These are phyloP conservation scores for Schoenoplectus tabernaemontani DNA, from an alignment of 202 grass and related monocot species.

Conservation along the genomic window DNA sequence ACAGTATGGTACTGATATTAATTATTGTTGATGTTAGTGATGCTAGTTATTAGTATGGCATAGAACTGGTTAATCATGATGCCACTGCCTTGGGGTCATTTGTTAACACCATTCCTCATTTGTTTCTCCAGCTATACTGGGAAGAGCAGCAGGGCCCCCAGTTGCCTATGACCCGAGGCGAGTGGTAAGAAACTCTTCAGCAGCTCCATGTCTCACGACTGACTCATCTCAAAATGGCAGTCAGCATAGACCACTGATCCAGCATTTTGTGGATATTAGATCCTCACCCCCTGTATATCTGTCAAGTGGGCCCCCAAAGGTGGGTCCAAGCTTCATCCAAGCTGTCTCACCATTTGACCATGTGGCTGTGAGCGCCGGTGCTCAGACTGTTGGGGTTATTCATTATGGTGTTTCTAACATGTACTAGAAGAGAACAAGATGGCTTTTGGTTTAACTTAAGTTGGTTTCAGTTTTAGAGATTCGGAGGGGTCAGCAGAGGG, in stretches of 20 bases:
- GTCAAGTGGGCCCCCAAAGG: conserved; percentile 33
- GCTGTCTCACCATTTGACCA: conserved; percentile 45
- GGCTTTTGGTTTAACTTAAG: not conserved
- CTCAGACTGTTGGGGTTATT: conserved; percentile 45
- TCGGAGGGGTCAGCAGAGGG: not conserved
- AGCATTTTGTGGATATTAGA: conserved; percentile 38
- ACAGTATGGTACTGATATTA: not conserved
- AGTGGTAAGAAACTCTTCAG: conserved; percentile 33
- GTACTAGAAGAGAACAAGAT: conserved; percentile 35
- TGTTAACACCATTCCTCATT: conserved; percentile 9
- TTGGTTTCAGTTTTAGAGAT: not conserved
- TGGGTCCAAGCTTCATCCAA: conserved; percentile 45
- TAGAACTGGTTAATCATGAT: not conserved
- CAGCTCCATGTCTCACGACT: not conserved
- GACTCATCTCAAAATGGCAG: not conserved
- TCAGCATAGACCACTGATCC: conserved; percentile 24
- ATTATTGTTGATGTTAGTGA: not conserved
- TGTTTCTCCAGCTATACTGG: conserved; percentile 44
- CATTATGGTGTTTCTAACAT: conserved; percentile 59
- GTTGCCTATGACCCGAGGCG: conserved; percentile 33
- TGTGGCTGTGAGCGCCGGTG: conserved; percentile 31
- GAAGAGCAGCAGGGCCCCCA: conserved; percentile 40
- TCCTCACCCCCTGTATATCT: conserved; percentile 35
- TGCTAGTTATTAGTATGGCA: not conserved
- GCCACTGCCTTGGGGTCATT: not conserved